phyloP scores from a whole-genome alignment of 1,139 yeast genomes.

The Candida sojae region DNA sequence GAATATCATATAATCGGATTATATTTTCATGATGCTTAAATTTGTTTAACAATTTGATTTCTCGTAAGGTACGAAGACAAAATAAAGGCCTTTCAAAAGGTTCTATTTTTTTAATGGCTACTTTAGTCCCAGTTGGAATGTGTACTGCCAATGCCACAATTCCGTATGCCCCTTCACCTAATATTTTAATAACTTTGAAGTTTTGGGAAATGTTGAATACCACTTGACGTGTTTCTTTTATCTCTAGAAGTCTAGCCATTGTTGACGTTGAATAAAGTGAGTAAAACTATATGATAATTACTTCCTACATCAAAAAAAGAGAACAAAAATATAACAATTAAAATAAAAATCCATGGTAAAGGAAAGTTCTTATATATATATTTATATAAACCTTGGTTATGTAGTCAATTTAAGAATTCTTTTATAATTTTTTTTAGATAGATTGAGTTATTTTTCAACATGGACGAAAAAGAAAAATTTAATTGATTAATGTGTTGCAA shows the following conservation, averaged over 20 bases:
- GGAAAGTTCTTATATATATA: background rate
- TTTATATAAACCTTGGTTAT: background rate
- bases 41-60: slow-evolving; percentile 82
- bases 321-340: background rate
- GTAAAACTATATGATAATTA: no score
- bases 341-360: no score
- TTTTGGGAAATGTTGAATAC: slow-evolving; percentile 87
- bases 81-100: slow-evolving; percentile 94
- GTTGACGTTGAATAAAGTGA: background rate
- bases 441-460: background rate
- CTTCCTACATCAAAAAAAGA: no score
- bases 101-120: slow-evolving; percentile 92
- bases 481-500: background rate
- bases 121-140: slow-evolving; percentile 83
- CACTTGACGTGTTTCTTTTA: slow-evolving; percentile 40
- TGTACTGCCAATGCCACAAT: slow-evolving; percentile 92
- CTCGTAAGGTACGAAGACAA: slow-evolving; percentile 87
- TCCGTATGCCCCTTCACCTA: slow-evolving; percentile 99
- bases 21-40: slow-evolving; percentile 85
- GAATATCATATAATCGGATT: slow-evolving; percentile 86
- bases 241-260: slow-evolving; percentile 2
- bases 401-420: background rate
- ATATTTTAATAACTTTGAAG: slow-evolving; percentile 75
- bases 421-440: background rate
- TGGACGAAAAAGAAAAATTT: background rate